Conservation (phyloP, 305 asterid genomes). For the Fraxinus platypoda region DNA sequence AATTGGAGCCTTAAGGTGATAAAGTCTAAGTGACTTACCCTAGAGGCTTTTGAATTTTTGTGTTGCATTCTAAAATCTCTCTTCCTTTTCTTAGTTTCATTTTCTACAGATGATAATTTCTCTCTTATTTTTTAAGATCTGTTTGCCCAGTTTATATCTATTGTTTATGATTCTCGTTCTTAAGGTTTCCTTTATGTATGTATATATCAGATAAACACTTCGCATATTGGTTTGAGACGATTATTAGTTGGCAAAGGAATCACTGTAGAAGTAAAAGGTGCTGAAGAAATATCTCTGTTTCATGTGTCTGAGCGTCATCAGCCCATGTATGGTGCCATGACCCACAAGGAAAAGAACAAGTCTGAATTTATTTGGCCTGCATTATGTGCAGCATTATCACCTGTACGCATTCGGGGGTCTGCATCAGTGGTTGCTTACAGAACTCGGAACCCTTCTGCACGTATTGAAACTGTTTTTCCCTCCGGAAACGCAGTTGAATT, state of each 20-base stretch:
- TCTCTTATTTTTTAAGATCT: background rate
- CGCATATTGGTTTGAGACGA: slow-evolving; percentile 55
- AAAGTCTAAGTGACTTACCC: background rate
- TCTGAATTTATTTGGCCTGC: slow-evolving; percentile 34
- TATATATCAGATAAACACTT: slow-evolving; percentile 48
- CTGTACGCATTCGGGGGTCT: slow-evolving; percentile 55
- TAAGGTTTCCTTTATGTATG: slow-evolving; percentile 16
- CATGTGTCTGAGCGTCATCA: slow-evolving; percentile 35
- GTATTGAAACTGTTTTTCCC: slow-evolving; percentile 36
- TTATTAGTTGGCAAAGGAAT: slow-evolving; percentile 75
- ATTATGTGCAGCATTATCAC: slow-evolving; percentile 46
- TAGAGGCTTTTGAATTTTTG: background rate
- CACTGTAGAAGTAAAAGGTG: slow-evolving; percentile 61
- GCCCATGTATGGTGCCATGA: slow-evolving; percentile 26
- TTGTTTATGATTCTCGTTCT: background rate
- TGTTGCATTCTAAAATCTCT: background rate
- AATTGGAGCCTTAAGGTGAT: background rate
- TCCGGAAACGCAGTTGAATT: slow-evolving; percentile 43
- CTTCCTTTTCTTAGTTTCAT: background rate
- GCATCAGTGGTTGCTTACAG: slow-evolving; percentile 62
- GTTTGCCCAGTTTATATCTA: background rate
- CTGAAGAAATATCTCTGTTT: slow-evolving; percentile 58
- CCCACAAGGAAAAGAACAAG: slow-evolving; percentile 18
- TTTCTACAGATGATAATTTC: background rate
- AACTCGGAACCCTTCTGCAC: slow-evolving; percentile 43